Conservation (phyloP, 2,329 filamentous ascomycete species). For the Talaromyces rugulosus region DNA sequence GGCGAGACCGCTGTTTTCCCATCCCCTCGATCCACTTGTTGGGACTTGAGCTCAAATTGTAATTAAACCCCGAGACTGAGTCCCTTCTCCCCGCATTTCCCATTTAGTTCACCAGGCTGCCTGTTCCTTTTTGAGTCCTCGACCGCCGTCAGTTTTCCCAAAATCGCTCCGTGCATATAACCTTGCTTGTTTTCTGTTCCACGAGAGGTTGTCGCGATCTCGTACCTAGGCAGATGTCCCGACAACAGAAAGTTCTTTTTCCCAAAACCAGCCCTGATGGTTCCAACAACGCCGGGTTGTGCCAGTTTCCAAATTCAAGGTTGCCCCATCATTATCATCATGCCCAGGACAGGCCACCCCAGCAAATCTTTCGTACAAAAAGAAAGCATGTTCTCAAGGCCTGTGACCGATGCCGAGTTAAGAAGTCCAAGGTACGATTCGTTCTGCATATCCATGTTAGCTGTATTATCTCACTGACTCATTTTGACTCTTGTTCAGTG, state of each 20-base stretch:
- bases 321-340: constrained; percentile 24
- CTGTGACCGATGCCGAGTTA: constrained; percentile 43
- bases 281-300: constrained; percentile 9
- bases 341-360: constrained; percentile 32
- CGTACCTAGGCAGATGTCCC: constrained; percentile 36
- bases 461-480: background rate
- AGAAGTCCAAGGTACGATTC: constrained; percentile 39
- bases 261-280: constrained; percentile 28
- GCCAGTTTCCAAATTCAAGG: constrained; percentile 26
- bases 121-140: constrained; percentile 1
- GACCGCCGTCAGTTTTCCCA: background rate
- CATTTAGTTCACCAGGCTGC: constrained; percentile 1
- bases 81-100: constrained; percentile 2
- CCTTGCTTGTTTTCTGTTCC: constrained; percentile 2
- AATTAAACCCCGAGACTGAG: constrained; percentile 7
- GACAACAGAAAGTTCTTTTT: constrained; percentile 32
- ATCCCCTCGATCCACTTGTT: background rate
- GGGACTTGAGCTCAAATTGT: background rate
- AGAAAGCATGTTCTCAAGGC: constrained; percentile 43
- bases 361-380: constrained; percentile 40
- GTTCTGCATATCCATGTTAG: background rate
- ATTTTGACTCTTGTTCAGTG: constrained; percentile 26
- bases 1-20: background rate
- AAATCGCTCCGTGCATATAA: constrained; percentile 6
- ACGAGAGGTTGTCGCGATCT: constrained; percentile 13